Evolutionary conservation across 441 rosid species (phyloP), one percentile per base, ranked within the genome.

Genomic region (Euphorbia corollata): DNA sequence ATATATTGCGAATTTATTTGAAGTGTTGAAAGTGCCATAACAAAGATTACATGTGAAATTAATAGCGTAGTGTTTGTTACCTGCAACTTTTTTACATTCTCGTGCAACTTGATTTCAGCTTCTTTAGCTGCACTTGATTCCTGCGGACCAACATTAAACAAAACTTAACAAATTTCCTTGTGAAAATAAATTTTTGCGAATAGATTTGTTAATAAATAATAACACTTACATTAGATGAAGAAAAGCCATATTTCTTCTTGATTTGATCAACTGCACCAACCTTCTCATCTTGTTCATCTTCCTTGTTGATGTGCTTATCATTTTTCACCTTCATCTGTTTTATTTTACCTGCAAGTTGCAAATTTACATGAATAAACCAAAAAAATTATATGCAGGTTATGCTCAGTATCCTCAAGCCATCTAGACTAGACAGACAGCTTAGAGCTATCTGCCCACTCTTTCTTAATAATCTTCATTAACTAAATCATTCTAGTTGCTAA

Each of bases 241-340:
- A 79, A 77, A 89, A 89, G 2, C 96, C 96, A 5, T 93, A 93
- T 80, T 79, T 90, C 85, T 85, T 91, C 90, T 91, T 89, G 72
- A 93, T 89, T 77, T 87, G 90, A 71, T 91, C 91, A 12, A 93
- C 84, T 30, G 90, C 61, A 64, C 75, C 80, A 5, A 79, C 70
- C 47, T 78, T 79, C 34, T 78, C 87, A 69, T 83, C 91, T 64
- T 78, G 80, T 19, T 75, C 82, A 74, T 85, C 90, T 30, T 88
- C 90, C 69, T 80, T 82, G 61, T 64, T 70, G 48, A 63, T 66
- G 41, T 36, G 78, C 74, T 87, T 88, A 50, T 90, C 94, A 67
- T 72, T 87, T 86, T 86, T 90, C 4, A 69, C 81, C 65, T 84
- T 87, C 83, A 80, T 81, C 63, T 81, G 87, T 68, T 81, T 90